phyloP scores from a whole-genome alignment of 2,329 filamentous ascomycete species.

The Cadophora luteo-olivacea region DNA sequence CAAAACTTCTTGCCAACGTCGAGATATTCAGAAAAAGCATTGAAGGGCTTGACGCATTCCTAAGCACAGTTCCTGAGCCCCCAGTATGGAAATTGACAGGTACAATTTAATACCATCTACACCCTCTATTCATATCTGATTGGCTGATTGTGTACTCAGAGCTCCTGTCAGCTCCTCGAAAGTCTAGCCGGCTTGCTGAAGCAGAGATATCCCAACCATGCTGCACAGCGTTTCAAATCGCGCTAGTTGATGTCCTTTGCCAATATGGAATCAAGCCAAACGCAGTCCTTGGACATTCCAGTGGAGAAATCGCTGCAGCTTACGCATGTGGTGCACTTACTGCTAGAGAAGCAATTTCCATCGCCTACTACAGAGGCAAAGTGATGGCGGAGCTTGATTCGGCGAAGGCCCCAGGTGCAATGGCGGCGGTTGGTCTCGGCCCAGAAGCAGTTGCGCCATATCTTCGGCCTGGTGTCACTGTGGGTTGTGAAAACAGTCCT shows the following conservation, averaged over 20 bases:
- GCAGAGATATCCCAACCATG: constrained; percentile 33
- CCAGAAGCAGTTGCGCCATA: constrained; percentile 35
- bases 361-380: constrained; percentile 25
- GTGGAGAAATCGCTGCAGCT: constrained; percentile 47
- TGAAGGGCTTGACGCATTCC: background rate
- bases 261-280: constrained; percentile 42
- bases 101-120: too few relatives aligned
- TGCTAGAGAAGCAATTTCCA: background rate
- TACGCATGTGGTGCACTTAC: background rate
- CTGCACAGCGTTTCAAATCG: constrained; percentile 35
- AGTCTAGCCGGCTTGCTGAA: background rate
- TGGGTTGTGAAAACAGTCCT: constrained; percentile 44
- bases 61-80: too few relatives aligned
- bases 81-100: too few relatives aligned
- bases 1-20: constrained; percentile 26
- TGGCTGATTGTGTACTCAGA: too few relatives aligned
- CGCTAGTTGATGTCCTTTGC: constrained; percentile 30
- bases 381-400: constrained; percentile 3
- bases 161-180: too few relatives aligned
- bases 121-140: too few relatives aligned
- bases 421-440: constrained; percentile 54
- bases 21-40: constrained; percentile 11
- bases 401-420: constrained; percentile 46
- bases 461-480: constrained; percentile 31
- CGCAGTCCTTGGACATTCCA: constrained; percentile 49